Base-by-base conservation (phyloP, 1,284 basidiomycete species). In the Moesziomyces parantarcticus region DNA sequence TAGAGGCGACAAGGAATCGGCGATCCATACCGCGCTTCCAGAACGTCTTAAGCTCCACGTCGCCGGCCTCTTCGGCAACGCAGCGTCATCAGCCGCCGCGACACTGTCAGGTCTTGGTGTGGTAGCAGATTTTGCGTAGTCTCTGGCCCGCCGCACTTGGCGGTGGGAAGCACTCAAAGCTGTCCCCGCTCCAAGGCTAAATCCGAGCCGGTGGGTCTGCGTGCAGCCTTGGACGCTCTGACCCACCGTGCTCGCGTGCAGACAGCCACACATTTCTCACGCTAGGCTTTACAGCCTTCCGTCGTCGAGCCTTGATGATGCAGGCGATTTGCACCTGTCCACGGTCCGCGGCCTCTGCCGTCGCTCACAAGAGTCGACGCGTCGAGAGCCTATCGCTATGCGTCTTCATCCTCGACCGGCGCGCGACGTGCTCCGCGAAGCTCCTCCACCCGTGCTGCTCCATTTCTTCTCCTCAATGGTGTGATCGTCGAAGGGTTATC, bases 381-480 rank as follows among this genome's bases (percentile, higher is more conserved):
- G 32, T 58, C 65, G 65, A 68, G 44, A 68, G 65, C 47, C 50
- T 58, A 68, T 62, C 53, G 47, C 36, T n/a, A 18, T 50, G 48
- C 58, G 58, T 58, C 50, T 25, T 40, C 36, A 11, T 22, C 44
- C 18, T 22, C 5, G 22, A 25, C 44, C 25, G 20, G 13, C 5
- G 13, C 16, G 23, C 44, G 10, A 39, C 18, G 36, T 39, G 36
- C 16, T 39, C 36, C 36, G 16, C 18, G 6, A 14, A 39, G 16
- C 16, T 14, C 3, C 36, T 39, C 36, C 16, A 18, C 14, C 7
- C 16, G 36, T 39, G 29, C 29, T 5, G 29, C 36, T 18, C 4
- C 36, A 39, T 39, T 39, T 8, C 36, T 6, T 39, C 34, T 14
- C 36, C 36, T n/a, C 36, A 32, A 32, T 32, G 11, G 29, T 32